phyloP scores from a whole-genome alignment of 352 stramenopile species.

The Globisporangium barbulae region DNA sequence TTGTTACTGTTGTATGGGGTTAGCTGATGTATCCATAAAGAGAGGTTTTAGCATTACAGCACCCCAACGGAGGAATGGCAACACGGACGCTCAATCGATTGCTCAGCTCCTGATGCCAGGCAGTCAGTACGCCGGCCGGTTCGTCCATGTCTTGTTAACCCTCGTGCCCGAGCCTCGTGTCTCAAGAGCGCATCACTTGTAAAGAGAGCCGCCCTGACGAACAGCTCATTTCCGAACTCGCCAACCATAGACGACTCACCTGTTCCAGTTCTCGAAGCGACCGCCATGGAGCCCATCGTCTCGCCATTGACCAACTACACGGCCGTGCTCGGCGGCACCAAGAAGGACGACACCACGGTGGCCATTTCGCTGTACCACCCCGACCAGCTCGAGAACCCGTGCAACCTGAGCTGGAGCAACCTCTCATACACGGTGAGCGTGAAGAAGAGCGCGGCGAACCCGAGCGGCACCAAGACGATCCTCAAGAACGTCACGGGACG shows the following conservation, averaged over 20 bases:
- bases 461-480: slow-evolving; percentile 27
- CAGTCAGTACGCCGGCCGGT: no score
- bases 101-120: no score
- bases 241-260: not conserved
- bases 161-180: no score
- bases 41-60: no score
- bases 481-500: slow-evolving; percentile 55
- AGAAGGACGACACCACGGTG: not conserved
- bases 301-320: not conserved
- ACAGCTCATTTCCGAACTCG: not conserved
- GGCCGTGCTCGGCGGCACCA: not conserved
- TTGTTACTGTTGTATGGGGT: no score
- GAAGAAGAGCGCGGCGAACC: slow-evolving; percentile 19
- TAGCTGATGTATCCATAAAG: no score
- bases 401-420: slow-evolving; percentile 66
- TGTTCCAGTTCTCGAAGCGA: not conserved
- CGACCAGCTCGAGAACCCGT: slow-evolving; percentile 22
- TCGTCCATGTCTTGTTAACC: no score
- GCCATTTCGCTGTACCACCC: not conserved
- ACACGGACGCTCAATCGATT: no score
- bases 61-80: no score
- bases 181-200: no score
- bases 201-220: no score
- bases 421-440: slow-evolving; percentile 54
- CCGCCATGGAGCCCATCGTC: not conserved